These are phyloP conservation scores for Naganishia randhawae DNA, from an alignment of 768 basidiomycete species.

Conservation along the genomic window DNA sequence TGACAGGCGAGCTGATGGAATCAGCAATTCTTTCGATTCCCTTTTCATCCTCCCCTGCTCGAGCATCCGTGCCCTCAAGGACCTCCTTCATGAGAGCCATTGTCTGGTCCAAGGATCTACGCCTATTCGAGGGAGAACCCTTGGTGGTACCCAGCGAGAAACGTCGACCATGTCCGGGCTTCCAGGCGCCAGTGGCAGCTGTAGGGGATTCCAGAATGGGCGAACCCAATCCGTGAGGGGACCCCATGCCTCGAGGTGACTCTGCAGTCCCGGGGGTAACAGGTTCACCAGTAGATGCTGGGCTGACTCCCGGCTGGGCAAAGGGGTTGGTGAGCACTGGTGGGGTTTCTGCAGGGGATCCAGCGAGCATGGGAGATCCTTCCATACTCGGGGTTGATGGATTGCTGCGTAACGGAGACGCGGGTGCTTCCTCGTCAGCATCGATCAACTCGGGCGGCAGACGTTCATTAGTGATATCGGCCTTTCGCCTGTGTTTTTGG, in stretches of 20 bases:
- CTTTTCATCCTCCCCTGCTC: conserved; percentile 43
- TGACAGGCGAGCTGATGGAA: conserved; percentile 42
- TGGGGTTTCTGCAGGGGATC: conserved; percentile 25
- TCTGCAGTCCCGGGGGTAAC: conserved; percentile 22
- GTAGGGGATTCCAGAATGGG: conserved; percentile 39
- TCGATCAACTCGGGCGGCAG: conserved; percentile 95
- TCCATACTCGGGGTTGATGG: conserved; percentile 43
- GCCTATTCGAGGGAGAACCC: conserved; percentile 87
- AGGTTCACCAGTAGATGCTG: background rate
- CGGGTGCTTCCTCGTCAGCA: conserved; percentile 42
- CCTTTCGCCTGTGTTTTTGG: conserved; percentile 67
- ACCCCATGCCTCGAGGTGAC: conserved; percentile 19
- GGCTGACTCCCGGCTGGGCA: conserved; percentile 2
- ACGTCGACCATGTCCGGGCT: conserved; percentile 60
- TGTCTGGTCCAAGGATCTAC: conserved; percentile 90
- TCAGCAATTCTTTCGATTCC: conserved; percentile 49
- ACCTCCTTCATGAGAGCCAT: conserved; percentile 92
- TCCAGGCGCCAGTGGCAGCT: conserved; percentile 47
- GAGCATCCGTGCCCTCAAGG: conserved; percentile 66
- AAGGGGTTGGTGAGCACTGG: conserved; percentile 27
- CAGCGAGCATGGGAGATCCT: conserved; percentile 33
- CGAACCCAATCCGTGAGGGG: conserved; percentile 26
- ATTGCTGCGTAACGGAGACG: conserved; percentile 43
- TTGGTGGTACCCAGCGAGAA: conserved; percentile 89
- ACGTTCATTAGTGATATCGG: conserved; percentile 97